Conservation (phyloP, 768 basidiomycete genomes). For the Agaricus blazei region DNA sequence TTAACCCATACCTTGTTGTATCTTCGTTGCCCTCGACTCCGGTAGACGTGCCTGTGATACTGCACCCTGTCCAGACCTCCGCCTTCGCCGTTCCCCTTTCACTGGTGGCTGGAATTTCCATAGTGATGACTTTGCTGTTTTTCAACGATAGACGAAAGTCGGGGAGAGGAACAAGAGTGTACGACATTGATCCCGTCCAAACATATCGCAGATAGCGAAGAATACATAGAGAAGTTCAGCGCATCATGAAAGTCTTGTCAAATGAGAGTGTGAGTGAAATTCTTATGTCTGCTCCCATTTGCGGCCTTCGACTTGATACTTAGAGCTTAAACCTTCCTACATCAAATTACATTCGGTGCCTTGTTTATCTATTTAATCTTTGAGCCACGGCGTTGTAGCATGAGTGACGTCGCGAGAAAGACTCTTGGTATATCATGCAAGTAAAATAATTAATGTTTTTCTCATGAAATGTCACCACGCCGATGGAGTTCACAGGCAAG, state of each 20-base stretch:
- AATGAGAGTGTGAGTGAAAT: slow-evolving; percentile 8
- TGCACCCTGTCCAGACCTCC: slow-evolving; percentile 19
- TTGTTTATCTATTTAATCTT: no score
- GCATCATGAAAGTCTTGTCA: slow-evolving; percentile 16
- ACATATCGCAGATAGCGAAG: slow-evolving; percentile 11
- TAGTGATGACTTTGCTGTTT: slow-evolving; percentile 23
- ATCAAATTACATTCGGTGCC: no score
- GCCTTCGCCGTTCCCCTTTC: slow-evolving; percentile 31
- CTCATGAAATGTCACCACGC: no score
- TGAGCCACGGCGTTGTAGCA: no score
- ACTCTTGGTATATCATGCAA: no score
- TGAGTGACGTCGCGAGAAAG: no score
- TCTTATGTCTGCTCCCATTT: no score
- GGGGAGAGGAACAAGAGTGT: slow-evolving; percentile 9
- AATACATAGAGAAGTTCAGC: slow-evolving; percentile 14
- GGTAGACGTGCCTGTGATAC: slow-evolving; percentile 19
- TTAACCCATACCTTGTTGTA: not conserved
- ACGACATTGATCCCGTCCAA: slow-evolving; percentile 17
- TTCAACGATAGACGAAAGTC: slow-evolving; percentile 23
- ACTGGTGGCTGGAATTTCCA: slow-evolving; percentile 23
- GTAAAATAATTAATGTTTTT: no score
- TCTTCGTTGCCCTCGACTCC: not conserved
- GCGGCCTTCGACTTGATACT: no score
- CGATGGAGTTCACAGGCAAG: no score
- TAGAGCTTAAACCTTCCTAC: no score